Percentiles rank a stretch among this genome's conserved stretches.
Conservation (phyloP, 2,329 filamentous ascomycete species). For the Blumeria graminis region DNA sequence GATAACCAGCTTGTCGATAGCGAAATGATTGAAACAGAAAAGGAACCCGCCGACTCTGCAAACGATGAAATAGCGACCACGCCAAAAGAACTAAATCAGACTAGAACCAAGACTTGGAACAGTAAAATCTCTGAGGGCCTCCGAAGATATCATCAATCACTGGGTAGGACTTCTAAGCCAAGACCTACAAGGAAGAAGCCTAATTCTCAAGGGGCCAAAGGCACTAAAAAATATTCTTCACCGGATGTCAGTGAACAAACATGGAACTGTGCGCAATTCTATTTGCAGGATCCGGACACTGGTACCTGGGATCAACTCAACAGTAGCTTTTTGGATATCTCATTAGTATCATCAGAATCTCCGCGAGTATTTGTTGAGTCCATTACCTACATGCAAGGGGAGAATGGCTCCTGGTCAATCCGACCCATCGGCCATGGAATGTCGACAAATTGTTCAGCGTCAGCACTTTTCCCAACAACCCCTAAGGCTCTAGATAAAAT, state of each 20-base stretch:
- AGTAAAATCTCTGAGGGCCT: not conserved
- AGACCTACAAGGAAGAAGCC: not conserved
- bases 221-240: not conserved
- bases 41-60: not conserved
- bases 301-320: not conserved
- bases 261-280: too few relatives aligned
- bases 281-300: not conserved
- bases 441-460: slow-evolving; percentile 10
- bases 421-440: slow-evolving; percentile 14
- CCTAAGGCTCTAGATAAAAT: slow-evolving; percentile 7
- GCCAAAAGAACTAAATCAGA: not conserved
- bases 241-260: not conserved
- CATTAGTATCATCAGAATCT: not conserved
- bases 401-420: slow-evolving; percentile 12
- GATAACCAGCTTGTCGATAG: not conserved
- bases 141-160: not conserved
- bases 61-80: not conserved
- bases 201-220: not conserved
- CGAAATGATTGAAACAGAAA: not conserved
- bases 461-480: slow-evolving; percentile 7
- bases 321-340: not conserved
- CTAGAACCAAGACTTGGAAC: not conserved
- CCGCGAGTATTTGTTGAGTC: slow-evolving; percentile 10
- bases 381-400: slow-evolving; percentile 13
- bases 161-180: not conserved